Conservation (phyloP, 257 asterid species). For the Solanum pinnatisectum region DNA sequence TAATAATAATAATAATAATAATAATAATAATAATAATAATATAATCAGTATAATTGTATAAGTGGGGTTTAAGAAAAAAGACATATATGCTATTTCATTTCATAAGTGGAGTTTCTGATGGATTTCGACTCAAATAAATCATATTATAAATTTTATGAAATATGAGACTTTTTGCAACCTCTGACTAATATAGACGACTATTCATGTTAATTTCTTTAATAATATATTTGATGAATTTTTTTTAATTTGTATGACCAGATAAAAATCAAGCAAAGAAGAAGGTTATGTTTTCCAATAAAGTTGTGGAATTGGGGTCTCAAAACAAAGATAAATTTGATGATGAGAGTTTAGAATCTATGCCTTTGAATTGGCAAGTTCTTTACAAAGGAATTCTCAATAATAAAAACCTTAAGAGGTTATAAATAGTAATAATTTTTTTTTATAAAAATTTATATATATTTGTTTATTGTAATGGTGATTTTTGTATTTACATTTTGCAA, state of each 20-base stretch:
- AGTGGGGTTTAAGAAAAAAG: too few species aligned
- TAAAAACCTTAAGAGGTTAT: slow-evolving; percentile 31
- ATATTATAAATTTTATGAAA: too few species aligned
- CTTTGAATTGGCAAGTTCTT: slow-evolving; percentile 65
- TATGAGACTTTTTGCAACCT: too few species aligned
- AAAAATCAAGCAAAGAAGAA: slow-evolving; percentile 26
- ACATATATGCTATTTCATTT: too few species aligned
- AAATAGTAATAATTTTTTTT: not conserved
- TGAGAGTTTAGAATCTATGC: slow-evolving; percentile 44
- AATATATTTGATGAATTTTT: not conserved
- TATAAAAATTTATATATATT: not conserved
- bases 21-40: too few species aligned
- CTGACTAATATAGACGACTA: not conserved
- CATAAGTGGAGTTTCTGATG: too few species aligned
- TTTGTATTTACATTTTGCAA: not conserved
- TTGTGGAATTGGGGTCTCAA: not conserved
- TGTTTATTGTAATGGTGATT: not conserved
- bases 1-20: too few species aligned
- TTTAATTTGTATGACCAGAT: slow-evolving; percentile 11
- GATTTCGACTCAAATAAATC: too few species aligned
- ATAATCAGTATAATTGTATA: too few species aligned
- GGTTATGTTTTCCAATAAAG: slow-evolving; percentile 39
- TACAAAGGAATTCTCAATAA: slow-evolving; percentile 54
- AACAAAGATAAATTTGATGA: not conserved
- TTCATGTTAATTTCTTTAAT: not conserved